phyloP scores from a whole-genome alignment of 2,329 filamentous ascomycete genomes.

The Hypoxylon sp. region DNA sequence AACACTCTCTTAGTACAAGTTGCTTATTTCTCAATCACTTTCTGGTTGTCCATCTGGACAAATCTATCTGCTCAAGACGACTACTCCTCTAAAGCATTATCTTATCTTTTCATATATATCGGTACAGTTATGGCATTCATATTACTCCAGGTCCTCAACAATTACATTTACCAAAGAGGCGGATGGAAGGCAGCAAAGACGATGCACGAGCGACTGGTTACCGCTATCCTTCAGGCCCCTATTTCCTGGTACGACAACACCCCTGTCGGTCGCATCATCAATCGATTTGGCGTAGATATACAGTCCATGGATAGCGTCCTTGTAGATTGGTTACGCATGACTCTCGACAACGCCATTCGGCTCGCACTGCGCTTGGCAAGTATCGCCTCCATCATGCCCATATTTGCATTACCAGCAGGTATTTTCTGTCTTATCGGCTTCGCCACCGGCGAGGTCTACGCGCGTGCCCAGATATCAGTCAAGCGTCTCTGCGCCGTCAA shows the following conservation, averaged over 20 bases:
- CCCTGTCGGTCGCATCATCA: conserved; percentile 65
- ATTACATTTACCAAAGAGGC: conserved; percentile 51
- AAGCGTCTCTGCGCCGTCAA: conserved; percentile 52
- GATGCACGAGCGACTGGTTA: conserved; percentile 65
- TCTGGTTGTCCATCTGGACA: conserved; percentile 47
- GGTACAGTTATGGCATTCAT: conserved; percentile 29
- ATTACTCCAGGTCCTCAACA: conserved; percentile 38
- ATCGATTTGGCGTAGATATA: conserved; percentile 68
- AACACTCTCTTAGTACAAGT: conserved; percentile 45
- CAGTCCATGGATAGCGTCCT: conserved; percentile 66
- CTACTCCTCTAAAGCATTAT: conserved; percentile 58
- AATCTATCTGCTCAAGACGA: conserved; percentile 56
- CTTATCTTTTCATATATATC: conserved; percentile 33
- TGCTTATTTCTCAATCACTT: conserved; percentile 45
- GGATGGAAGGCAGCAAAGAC: conserved; percentile 64
- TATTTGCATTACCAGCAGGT: conserved; percentile 65
- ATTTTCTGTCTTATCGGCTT: conserved; percentile 63
- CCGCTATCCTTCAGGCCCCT: conserved; percentile 64
- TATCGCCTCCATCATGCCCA: conserved; percentile 66
- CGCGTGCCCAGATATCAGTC: conserved; percentile 57
- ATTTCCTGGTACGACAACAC: conserved; percentile 68
- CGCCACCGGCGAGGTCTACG: conserved; percentile 66
- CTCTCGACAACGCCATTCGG: conserved; percentile 59
- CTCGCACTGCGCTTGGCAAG: conserved; percentile 64
- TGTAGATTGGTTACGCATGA: conserved; percentile 59